Evolutionary conservation across 176 grass and related monocot genomes (phyloP), one percentile per base, ranked within the genome.

Genomic region (Carex kokanica): DNA sequence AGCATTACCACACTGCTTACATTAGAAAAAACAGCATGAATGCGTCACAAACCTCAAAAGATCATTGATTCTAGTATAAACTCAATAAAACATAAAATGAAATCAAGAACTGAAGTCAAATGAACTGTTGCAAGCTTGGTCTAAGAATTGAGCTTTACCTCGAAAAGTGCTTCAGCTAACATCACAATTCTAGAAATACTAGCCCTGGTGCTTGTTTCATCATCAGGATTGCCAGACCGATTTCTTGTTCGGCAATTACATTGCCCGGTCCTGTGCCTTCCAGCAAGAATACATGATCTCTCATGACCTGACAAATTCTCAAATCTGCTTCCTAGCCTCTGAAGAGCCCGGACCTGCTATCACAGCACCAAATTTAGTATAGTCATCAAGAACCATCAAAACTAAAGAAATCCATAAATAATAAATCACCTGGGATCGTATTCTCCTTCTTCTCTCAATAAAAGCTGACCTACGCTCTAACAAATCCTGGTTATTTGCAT

Each of bases 141-240:
- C 8, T 38, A 68, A 68, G 31, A 68, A 77, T 55, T 77, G 49
- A 55, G 12, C 6, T 32, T 9, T 95, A 98, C 95, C 95, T 98
- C 93, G 64, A 98, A 98, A 81, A 95, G 89, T 61, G 95, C 91
- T 87, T 98, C 95, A 85, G 91, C 95, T 84, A 98, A 83, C 89
- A 98, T 92, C 70, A 98, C 93, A 84, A 98, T 98, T 86, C 95
- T 91, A 64, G 95, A 98, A 90, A 98, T 98, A 86, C 95, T 94
- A 61, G 90, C 84, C 36, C 93, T 89, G 41, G 93, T 88, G 80
- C 84, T 65, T 14, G 89, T 88, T 78, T 95, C 89, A 86, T 98
- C 92, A 86, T 91, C 93, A 88, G 92, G 82, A 92, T 92, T 97
- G 18, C 85, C 85, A 67, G 84, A 60, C 77, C 60, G 86, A 60